phyloP scores from a whole-genome alignment of 225 moss, liverwort and hornwort species.

The Ulota crispa region DNA sequence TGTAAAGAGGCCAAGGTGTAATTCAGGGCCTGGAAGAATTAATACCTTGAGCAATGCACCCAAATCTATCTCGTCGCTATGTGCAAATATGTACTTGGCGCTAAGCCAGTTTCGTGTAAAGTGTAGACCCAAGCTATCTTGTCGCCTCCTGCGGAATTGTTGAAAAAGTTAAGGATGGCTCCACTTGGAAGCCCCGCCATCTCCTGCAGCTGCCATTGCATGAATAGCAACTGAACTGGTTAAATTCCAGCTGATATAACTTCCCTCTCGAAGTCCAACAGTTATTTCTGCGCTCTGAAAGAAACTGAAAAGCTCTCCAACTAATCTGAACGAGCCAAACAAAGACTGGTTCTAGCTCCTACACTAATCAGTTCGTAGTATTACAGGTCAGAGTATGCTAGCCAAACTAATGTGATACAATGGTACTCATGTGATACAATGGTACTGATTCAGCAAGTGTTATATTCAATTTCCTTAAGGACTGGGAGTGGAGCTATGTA shows the following conservation, averaged over 20 bases:
- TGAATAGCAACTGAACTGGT: neutral
- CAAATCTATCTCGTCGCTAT: neutral
- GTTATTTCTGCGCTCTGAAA: neutral
- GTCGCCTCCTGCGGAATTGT: neutral
- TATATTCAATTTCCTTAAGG: no score
- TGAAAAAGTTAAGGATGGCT: slow-evolving; percentile 8
- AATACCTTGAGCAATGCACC: neutral
- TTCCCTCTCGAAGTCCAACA: neutral
- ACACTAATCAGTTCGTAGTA: neutral
- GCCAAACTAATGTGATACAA: neutral
- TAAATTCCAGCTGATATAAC: neutral
- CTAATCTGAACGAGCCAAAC: neutral
- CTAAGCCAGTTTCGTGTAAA: neutral
- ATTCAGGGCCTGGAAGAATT: neutral
- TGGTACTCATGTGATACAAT: no score
- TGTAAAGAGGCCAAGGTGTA: neutral
- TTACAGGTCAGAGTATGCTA: neutral
- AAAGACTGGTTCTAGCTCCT: neutral
- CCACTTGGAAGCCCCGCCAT: slow-evolving; percentile 44
- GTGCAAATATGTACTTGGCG: neutral
- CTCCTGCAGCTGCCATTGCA: slow-evolving; percentile 27
- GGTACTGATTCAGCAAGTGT: neutral
- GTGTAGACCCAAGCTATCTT: neutral
- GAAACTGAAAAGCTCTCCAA: neutral
- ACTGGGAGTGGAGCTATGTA: neutral